Base-by-base conservation (phyloP, 129 eudicot genomes). In the Mikania micrantha region DNA sequence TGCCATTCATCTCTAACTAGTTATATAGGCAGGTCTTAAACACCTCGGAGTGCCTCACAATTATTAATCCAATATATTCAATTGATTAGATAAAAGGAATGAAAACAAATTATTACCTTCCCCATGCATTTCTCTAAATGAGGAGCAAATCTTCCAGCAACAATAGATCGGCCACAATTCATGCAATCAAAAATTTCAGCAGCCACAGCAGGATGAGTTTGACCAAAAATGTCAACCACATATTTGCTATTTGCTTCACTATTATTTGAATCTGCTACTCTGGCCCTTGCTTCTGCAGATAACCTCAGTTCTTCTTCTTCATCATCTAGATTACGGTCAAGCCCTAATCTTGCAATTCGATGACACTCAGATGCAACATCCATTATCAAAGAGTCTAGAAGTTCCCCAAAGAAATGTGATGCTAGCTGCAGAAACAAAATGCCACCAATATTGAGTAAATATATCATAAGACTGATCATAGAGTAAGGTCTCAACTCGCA, bases 71-170 rank as follows among this genome's bases (percentile, higher is more conserved):
- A 32, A 11, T 20, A 44, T 60, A 21, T 44, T 25, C 35, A 59
- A 57, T 41, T 42, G 34, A 12, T 11, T 40, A 34, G 9, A 56
- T 17, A n/a, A 70, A 11, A 28, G 13, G 15, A 27, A 57, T 2
- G 32, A 42, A 36, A 59, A 9, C 16, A 66, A 47, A 60, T 24
- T 54, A 65, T 63, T 76, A 92, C 98, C 98, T 92, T 92, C 38
- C 98, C 98, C 98, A 92, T 92, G 90, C 98, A 92, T 78, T 92
- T 92, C 83, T 92, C 98, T 76, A 92, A 75, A 78, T 92, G 98
- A 77, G 98, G 95, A 59, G 98, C 98, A 69, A 92, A 92, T 48
- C 96, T 73, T 47, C 98, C 98, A 42, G 98, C 96, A 79, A 83
- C 78, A 39, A 84, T 82, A 24, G 96, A 82, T 60, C 98, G 78